phyloP scores from a whole-genome alignment of 768 basidiomycete genomes.

The Tulasnella sp. region DNA sequence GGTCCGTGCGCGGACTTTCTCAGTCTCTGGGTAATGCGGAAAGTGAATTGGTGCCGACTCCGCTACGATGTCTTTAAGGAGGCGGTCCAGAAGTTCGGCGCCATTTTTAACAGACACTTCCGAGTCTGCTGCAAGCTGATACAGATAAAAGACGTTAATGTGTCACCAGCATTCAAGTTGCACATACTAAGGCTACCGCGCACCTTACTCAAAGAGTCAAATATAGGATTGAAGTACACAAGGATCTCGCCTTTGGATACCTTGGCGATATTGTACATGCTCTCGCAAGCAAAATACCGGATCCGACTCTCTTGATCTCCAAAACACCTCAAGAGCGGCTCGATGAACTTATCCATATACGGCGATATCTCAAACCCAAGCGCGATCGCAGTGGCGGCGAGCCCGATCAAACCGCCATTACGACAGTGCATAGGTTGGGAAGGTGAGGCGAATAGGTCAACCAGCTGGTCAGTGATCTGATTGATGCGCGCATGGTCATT shows the following conservation, averaged over 20 bases:
- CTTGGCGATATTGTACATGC: conserved; percentile 94
- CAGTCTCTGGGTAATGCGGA: conserved; percentile 74
- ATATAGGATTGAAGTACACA: conserved; percentile 96
- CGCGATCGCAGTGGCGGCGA: conserved; percentile 95
- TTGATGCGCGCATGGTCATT: conserved; percentile 71
- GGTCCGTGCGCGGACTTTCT: conserved; percentile 40
- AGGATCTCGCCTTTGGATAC: conserved; percentile 95
- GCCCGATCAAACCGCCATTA: conserved; percentile 91
- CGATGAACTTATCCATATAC: conserved; percentile 88
- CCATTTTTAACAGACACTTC: conserved; percentile 97
- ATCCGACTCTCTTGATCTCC: conserved; percentile 90
- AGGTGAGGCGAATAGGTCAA: conserved; percentile 81
- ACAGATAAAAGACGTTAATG: not conserved
- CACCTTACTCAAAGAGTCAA: conserved; percentile 95
- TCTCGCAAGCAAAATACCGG: conserved; percentile 95
- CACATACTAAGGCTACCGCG: no score
- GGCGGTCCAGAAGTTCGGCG: conserved; percentile 87
- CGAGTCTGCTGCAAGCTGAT: conserved; percentile 87
- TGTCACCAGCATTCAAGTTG: not conserved
- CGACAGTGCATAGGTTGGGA: conserved; percentile 78
- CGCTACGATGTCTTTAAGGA: conserved; percentile 96
- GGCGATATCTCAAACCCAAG: conserved; percentile 86
- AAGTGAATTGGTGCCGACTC: conserved; percentile 94
- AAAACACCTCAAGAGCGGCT: conserved; percentile 82
- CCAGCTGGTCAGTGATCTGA: conserved; percentile 86